Evolutionary conservation across 495 filamentous ascomycete genomes (phyloP), one percentile per base, ranked within the genome.

Genomic region (Trichoderma reesei): DNA sequence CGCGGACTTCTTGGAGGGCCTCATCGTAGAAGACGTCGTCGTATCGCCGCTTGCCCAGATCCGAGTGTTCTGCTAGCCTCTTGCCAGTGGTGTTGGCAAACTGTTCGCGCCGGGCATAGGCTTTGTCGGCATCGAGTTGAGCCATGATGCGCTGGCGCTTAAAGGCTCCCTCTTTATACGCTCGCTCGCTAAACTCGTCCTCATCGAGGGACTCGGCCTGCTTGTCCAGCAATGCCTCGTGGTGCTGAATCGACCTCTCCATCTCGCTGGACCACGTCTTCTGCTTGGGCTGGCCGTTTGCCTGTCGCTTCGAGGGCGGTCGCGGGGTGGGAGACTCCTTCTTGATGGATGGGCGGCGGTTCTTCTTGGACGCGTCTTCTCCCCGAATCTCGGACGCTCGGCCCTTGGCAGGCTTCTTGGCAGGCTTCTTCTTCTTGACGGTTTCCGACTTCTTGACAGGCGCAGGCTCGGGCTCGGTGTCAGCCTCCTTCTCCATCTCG

Each of bases 1-100:
- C 86, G 65, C 94, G 89, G 1, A 98, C 93, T 68, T 96, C 87
- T 54, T 88, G 83, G 62, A 92, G 79, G 18, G 92, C 94, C 14
- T 85, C 86, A 5, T 85, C 80, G 69, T 77, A 80, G 66, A 82
- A 70, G 8, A 79, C 60, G 14, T 79, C 75, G 60, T 79, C 75
- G 65, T 75, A 83, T 31, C 82, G 76, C 26, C 75, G 69, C 64
- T 82, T 83, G 37, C 81, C 83, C 59, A 76, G 71, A 42, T 72
- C 69, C 37, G 76, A 75, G 68, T 85, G 84, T 34, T 75, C 69
- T 51, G 74, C 69, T 60, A 79, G 68, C 66, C 78, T 77, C 59
- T 69, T 59, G 63, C 77, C 64, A 63, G 72, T 69, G 46, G 64
- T 70, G 7, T 68, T 44, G 37, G 69, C 63, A 61, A 72, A 74